Conservation (phyloP, 1,284 basidiomycete species). For the Fomes fomentarius region DNA sequence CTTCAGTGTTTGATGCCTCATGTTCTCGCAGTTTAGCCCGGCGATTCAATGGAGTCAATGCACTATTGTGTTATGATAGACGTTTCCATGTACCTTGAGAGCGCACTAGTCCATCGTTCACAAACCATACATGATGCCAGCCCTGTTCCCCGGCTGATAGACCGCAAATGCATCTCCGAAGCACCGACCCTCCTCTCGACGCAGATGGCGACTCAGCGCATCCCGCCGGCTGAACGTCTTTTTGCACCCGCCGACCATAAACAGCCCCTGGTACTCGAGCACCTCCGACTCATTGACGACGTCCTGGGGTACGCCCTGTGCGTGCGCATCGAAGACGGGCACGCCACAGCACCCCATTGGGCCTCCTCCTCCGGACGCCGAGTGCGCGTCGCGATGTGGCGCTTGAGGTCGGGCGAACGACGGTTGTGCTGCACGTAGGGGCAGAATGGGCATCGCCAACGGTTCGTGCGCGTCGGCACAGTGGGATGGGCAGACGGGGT, state of each 20-base stretch:
- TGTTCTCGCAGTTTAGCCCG: slow-evolving; percentile 39
- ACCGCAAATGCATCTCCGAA: slow-evolving; percentile 32
- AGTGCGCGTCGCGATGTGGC: slow-evolving; percentile 55
- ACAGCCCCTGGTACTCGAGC: slow-evolving; percentile 23
- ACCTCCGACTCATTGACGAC: background rate
- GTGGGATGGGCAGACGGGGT: background rate
- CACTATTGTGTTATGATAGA: too few species aligned
- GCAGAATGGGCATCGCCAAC: slow-evolving; percentile 15
- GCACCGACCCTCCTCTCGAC: slow-evolving; percentile 45
- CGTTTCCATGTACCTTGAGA: too few species aligned
- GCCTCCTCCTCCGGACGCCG: slow-evolving; percentile 37
- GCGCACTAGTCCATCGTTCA: too few species aligned
- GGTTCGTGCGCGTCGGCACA: background rate
- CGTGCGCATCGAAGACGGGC: background rate
- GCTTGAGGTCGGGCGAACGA: slow-evolving; percentile 55
- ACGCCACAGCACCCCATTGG: slow-evolving; percentile 12
- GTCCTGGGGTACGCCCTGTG: background rate
- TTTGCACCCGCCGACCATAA: slow-evolving; percentile 47
- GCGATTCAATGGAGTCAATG: too few species aligned
- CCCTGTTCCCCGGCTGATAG: slow-evolving; percentile 2
- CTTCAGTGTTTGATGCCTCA: too few species aligned
- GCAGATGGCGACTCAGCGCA: slow-evolving; percentile 57
- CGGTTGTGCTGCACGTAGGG: slow-evolving; percentile 38
- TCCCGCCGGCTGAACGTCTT: slow-evolving; percentile 57
- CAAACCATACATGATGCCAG: too few species aligned